phyloP scores from a whole-genome alignment of 2,329 filamentous ascomycete genomes.

The Pochonia chlamydosporia region DNA sequence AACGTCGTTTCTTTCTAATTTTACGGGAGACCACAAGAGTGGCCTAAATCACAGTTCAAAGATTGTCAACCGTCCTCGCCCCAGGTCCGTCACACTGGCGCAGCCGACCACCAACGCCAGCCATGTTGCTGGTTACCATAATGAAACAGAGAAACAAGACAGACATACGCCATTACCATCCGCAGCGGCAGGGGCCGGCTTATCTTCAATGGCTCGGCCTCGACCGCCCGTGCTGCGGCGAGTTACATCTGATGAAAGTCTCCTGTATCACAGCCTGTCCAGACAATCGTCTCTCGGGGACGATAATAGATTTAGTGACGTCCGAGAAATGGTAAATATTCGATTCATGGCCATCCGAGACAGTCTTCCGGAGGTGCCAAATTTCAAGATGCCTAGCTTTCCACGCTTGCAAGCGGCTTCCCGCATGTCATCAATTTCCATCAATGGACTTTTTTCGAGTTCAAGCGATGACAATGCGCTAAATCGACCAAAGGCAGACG shows the following conservation, averaged over 20 bases:
- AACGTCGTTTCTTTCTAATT: constrained; percentile 30
- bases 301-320: constrained; percentile 71
- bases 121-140: neutral
- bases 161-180: neutral
- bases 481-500: neutral
- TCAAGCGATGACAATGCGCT: constrained; percentile 15
- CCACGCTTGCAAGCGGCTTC: constrained; percentile 41
- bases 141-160: neutral
- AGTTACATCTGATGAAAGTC: constrained; percentile 59
- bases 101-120: neutral
- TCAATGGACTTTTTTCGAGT: constrained; percentile 24
- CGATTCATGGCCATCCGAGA: constrained; percentile 87
- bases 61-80: neutral
- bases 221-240: constrained; percentile 23
- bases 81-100: constrained; percentile 2
- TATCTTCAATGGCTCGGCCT: constrained; percentile 2
- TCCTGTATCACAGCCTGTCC: constrained; percentile 71
- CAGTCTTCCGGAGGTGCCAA: constrained; percentile 73
- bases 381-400: constrained; percentile 63
- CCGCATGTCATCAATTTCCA: constrained; percentile 24
- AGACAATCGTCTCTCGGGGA: constrained; percentile 79
- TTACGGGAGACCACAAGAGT: constrained; percentile 22
- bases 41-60: neutral
- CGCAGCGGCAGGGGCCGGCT: neutral
- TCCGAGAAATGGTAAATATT: constrained; percentile 81